Base-by-base conservation (phyloP, 192 early-diverging fungal genomes). In the Umbelopsis isabellina region DNA sequence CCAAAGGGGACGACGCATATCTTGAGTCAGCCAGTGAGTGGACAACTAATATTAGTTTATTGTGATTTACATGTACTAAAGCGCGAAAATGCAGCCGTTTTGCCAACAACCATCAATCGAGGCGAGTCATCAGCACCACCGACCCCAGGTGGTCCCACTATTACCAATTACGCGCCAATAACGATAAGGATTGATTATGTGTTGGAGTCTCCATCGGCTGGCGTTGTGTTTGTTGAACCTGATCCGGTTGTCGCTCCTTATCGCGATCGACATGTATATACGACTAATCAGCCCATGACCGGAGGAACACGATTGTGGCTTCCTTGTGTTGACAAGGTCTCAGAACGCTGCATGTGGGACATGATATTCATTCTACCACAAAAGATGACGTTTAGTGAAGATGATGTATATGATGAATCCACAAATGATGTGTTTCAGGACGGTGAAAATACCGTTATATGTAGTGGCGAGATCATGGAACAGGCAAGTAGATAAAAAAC, bases 261-360 rank as follows among this genome's bases (percentile, higher is more conserved):
- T 68, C 65, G 82, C 15, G 72, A 78, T 33, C 83, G 78, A 47
- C 81, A 83, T 78, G 72, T 88, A 69, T 86, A 92, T 76, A 92
- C 92, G 9, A 84, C 89, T 58, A 88, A 91, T 58, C 84, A 84
- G 30, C 81, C 88, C 25, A 64, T 88, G 12, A 88, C 90, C 27
- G 90, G 93, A 10, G 79, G 80, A 20, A 85, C 92, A 8, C 86
- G 94, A 7, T 64, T 82, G 41, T 94, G 93, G 93, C 75, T 95
- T 45, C 94, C 94, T 15, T 95, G 93, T 64, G 69, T 93, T 46
- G 93, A 95, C 71, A 72, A 76, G 20, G 58, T 89, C 23, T 77
- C 84, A 30, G 89, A 89, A 30, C 70, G 88, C 65, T 88, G 84
- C 23, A 93, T 92, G 11, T 95, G 94, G 94, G 92, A 94, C 68